Conservation (phyloP, 2,329 filamentous ascomycete genomes). For the Alternaria tenuissima region DNA sequence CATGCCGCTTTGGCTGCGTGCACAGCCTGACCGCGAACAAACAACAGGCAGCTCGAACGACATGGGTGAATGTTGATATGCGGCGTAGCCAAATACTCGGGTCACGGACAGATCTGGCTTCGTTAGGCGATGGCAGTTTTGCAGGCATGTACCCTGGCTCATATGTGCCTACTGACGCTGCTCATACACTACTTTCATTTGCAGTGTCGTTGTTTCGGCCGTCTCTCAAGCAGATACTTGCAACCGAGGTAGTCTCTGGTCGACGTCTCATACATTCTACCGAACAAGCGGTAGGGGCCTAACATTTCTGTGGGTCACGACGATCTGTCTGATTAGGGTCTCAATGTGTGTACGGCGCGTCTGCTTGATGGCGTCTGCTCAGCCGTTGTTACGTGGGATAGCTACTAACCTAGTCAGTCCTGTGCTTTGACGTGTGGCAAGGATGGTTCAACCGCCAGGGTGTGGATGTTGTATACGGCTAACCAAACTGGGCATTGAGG, state of each 20-base stretch:
- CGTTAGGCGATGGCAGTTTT: conserved; percentile 14
- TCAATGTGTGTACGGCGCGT: conserved; percentile 1
- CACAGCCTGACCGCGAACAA: conserved; percentile 20
- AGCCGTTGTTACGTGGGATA: conserved; percentile 7
- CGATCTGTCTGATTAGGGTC: conserved; percentile 11
- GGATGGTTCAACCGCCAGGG: not conserved
- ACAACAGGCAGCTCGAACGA: conserved; percentile 27
- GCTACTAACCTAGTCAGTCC: conserved; percentile 1
- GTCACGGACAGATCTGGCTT: conserved; percentile 15
- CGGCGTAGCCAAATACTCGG: conserved; percentile 24
- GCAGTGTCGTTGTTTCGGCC: not conserved
- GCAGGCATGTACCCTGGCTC: conserved; percentile 3
- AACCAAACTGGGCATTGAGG: conserved; percentile 2
- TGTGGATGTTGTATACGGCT: conserved; percentile 6
- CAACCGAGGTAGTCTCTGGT: not conserved
- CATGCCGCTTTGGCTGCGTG: conserved; percentile 18
- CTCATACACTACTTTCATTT: not conserved
- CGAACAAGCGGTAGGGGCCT: not conserved
- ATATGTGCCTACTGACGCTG: not conserved
- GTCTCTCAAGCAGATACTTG: not conserved
- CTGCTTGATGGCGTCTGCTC: not conserved
- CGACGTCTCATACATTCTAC: not conserved
- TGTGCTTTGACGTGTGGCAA: conserved; percentile 11
- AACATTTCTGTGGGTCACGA: not conserved
- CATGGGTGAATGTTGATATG: conserved; percentile 23